Percentiles rank a stretch among this genome's conserved stretches.
phyloP scores from a whole-genome alignment of 148 eudicot species.

The Nepenthes gracilis region DNA sequence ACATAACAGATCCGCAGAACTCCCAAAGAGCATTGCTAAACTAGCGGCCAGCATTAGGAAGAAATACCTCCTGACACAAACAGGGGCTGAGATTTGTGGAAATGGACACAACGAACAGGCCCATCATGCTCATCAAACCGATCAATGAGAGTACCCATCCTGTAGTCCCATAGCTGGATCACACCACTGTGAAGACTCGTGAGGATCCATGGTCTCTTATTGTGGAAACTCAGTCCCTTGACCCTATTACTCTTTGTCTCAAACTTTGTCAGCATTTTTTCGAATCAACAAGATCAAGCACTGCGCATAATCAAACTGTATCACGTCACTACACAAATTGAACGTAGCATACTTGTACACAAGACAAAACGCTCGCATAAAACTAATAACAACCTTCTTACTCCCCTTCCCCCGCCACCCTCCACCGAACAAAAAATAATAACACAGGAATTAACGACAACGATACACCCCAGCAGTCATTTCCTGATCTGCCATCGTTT shows the following conservation, averaged over 20 bases:
- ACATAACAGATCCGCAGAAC: neutral
- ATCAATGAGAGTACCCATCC: constrained; percentile 64
- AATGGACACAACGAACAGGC: constrained; percentile 68
- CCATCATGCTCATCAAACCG: constrained; percentile 65
- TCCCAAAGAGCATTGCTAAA: too few species aligned
- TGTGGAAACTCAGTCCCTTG: constrained; percentile 61
- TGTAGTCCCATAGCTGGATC: constrained; percentile 70
- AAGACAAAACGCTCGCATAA: neutral
- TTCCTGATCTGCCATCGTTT: too few species aligned
- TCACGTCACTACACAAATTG: neutral
- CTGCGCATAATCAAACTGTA: constrained; percentile 7
- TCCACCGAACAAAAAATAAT: too few species aligned
- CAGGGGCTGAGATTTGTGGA: constrained; percentile 58
- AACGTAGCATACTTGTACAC: neutral
- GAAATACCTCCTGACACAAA: constrained; percentile 63
- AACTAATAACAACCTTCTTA: too few species aligned
- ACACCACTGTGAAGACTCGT: constrained; percentile 70
- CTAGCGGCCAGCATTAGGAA: neutral
- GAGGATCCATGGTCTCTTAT: constrained; percentile 69
- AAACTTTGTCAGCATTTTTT: constrained; percentile 54
- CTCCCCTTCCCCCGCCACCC: too few species aligned
- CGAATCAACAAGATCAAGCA: neutral
- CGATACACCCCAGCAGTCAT: too few species aligned
- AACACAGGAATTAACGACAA: too few species aligned
- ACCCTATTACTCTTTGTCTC: constrained; percentile 70